Evolutionary conservation across 495 filamentous ascomycete species (phyloP), one percentile per base, ranked within the genome.

Genomic region (Penicillium chermesinum): DNA sequence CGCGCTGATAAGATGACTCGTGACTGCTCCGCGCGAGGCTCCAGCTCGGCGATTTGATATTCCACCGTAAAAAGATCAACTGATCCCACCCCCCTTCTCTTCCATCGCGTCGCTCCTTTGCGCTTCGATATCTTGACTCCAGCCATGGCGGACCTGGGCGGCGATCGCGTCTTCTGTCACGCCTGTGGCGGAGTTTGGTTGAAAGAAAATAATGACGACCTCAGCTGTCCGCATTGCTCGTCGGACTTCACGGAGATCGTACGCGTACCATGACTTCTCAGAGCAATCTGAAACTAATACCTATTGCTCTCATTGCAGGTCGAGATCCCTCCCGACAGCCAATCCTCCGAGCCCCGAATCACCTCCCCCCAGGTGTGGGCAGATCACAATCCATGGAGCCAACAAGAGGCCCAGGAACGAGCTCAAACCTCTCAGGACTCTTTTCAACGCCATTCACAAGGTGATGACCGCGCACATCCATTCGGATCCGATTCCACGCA

Each of bases 211-310:
- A 75, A 85, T 46, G 70, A 75, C 52, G 79, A 76, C 27, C 65
- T 95, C 41, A 64, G 62, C 10, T 98, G 93, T 52, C 90, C 91
- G n/a, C 58, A 66, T 7, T 98, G 93, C 59, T 49, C 73, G 10
- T 78, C 80, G n/a, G 87, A 94, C 5, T 82, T 87, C 61, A 86
- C 80, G 6, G 89, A 98, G 69, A 91, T 96, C 49, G 91, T 72
- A 62, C 25, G 64, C 55, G 6, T 22, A 9, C 41, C 10, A 25
- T 5, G 21, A 30, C 14, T 1, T 10, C 19, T 14, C 8, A 7
- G 18, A 10, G 18, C 12, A n/a, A 8, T 25, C 3, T 16, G 4
- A 20, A 9, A 38, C 14, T 16, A 46, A 21, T 42, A 54, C 14
- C 61, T 61, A 79, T 8, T 41, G 69, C 14, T 58, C 64, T 2